Evolutionary conservation across 495 filamentous ascomycete species (phyloP), one percentile per base, ranked within the genome.

Genomic region (Penicillium chermesinum): DNA sequence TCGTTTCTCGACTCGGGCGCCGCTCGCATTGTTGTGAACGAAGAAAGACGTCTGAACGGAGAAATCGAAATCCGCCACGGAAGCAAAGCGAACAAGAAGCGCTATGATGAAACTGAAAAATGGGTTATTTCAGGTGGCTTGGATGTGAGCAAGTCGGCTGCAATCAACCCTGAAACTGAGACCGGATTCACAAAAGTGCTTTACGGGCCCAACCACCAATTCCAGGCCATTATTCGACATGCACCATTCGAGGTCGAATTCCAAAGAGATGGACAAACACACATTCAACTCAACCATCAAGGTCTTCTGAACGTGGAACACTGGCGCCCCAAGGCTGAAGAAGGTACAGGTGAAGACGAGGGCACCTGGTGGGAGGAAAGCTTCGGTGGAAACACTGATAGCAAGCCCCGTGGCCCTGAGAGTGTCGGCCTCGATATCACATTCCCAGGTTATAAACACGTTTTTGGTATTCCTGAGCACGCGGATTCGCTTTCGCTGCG

Each of bases 351-450:
- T 21, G 70, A 74, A 48, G 87, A 95, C 45, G 85, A 96, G 61
- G 84, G 83, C 61, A 95, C 88, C 4, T 95, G 90, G 87, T 98
- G 93, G 94, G 93, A 98, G 14, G 93, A 98, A 69, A 77, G 78
- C 37, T 97, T 98, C 66, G 91, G 91, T 43, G 89, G 90, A 47
- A 90, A 87, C 60, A 97, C 90, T 3, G 93, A 98, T 64, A 78
- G 85, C 9, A 97, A 97, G 66, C 94, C 93, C 17, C 81, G 81
- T 57, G 85, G 85, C 27, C 94, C 93, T 1, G 94, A 97, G 66
- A 89, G 89, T 62, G 74, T 97, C 44, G 91, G 78, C 30, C 67
- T 98, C 48, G 93, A 98, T 63, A 88, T 98, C 62, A 82, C 82
- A 1, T 98, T 97, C 64, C 82, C 87, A 9, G 90, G 87, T 9